Evolutionary conservation across 345 rosid genomes (phyloP).

Genomic region (Eucalyptus marginata): DNA sequence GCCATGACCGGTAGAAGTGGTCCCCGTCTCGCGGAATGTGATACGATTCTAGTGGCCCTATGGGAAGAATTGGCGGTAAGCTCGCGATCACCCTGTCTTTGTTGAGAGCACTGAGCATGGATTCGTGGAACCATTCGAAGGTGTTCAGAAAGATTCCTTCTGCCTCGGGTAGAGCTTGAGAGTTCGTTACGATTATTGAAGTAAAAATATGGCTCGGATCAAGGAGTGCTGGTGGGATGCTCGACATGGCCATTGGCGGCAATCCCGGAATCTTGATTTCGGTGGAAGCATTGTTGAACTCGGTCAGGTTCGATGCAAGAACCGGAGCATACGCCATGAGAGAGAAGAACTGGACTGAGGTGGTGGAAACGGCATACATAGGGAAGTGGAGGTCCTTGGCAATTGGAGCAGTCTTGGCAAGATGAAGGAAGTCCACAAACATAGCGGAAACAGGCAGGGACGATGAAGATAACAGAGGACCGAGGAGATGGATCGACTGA

Average conservation of each 20-base stretch:
- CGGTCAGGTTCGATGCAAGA: background rate
- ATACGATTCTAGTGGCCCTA: slow-evolving; percentile 16
- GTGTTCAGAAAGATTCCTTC: slow-evolving; percentile 24
- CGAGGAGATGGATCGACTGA: slow-evolving; percentile 20
- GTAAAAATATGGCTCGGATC: background rate
- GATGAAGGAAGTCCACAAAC: slow-evolving; percentile 6
- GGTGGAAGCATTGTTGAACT: background rate
- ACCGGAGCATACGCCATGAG: background rate
- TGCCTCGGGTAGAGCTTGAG: background rate
- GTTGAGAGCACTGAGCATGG: slow-evolving; percentile 3
- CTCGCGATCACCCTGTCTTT: background rate
- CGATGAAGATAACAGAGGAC: slow-evolving; percentile 4
- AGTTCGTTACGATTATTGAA: background rate
- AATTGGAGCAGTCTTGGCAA: slow-evolving; percentile 1
- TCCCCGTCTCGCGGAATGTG: background rate
- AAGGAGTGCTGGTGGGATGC: slow-evolving; percentile 11
- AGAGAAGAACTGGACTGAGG: slow-evolving; percentile 12
- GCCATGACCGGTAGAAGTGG: slow-evolving; percentile 6
- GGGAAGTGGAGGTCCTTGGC: slow-evolving; percentile 8
- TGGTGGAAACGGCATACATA: slow-evolving; percentile 5
- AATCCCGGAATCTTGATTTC: slow-evolving; percentile 16
- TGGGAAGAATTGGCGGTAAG: slow-evolving; percentile 8
- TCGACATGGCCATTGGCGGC: slow-evolving; percentile 7
- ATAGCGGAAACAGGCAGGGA: slow-evolving; percentile 11
- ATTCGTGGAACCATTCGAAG: slow-evolving; percentile 15